Evolutionary conservation across 192 early-diverging fungal species (phyloP).

Genomic region (Physocladia obscura): DNA sequence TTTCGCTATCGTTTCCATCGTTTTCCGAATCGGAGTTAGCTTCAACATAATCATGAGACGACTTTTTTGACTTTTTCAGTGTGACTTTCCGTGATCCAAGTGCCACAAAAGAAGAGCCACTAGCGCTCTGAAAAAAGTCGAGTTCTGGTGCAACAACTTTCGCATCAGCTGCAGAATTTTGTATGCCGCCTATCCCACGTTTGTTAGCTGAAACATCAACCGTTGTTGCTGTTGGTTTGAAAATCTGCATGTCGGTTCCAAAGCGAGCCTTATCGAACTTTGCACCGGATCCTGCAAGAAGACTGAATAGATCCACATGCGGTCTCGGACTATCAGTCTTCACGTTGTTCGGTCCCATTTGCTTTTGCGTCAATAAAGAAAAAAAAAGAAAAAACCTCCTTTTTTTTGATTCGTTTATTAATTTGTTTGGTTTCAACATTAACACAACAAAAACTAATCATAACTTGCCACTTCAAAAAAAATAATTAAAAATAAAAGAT

Average conservation of each 20-base stretch:
- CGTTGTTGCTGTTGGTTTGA: conserved; percentile 53
- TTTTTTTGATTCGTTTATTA: no score
- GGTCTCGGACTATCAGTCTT: no score
- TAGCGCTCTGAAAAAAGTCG: conserved; percentile 38
- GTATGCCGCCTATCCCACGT: no score
- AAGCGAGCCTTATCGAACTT: conserved; percentile 85
- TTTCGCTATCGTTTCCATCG: background rate
- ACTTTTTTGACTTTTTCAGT: conserved; percentile 1
- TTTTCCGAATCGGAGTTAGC: conserved; percentile 51
- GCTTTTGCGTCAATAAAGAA: no score
- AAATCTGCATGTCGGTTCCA: conserved; percentile 75
- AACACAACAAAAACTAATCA: no score
- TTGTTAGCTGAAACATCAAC: conserved; percentile 25
- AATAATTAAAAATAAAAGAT: no score
- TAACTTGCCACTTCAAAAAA: no score
- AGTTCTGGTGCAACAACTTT: conserved; percentile 30
- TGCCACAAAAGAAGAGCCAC: no score
- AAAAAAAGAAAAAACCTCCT: no score
- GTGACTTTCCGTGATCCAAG: background rate
- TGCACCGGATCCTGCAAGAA: conserved; percentile 77
- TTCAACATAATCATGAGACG: conserved; percentile 64
- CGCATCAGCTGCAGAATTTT: no score
- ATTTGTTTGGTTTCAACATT: no score
- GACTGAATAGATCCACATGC: conserved; percentile 87
- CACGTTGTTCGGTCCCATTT: no score